Percentiles rank a stretch among this genome's conserved stretches.
Evolutionary conservation across 2,329 filamentous ascomycete genomes (phyloP).

Genomic region (Fusarium phyllophilum): DNA sequence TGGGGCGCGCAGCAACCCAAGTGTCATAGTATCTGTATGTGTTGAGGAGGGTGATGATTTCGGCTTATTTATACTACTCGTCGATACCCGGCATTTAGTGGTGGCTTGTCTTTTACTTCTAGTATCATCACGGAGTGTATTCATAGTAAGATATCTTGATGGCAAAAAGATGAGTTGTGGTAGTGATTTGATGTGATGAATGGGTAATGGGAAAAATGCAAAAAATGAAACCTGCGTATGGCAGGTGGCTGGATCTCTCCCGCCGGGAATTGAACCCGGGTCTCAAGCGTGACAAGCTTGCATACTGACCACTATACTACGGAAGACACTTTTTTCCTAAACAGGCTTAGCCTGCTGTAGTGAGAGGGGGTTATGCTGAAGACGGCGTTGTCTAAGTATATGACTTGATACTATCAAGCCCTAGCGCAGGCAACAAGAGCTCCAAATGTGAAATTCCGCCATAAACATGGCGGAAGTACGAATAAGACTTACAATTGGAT

Average conservation of each 20-base stretch:
- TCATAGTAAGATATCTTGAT: slow-evolving; percentile 10
- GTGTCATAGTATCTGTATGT: slow-evolving; percentile 35
- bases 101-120: slow-evolving; percentile 17
- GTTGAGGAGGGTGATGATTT: slow-evolving; percentile 29
- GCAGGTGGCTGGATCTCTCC: slow-evolving; percentile 38
- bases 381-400: rapidly evolving
- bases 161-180: no score
- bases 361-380: neutral
- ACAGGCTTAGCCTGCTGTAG: slow-evolving; percentile 1
- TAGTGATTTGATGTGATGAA: no score
- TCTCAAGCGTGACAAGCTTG: slow-evolving; percentile 41
- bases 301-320: slow-evolving; percentile 42
- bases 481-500: no score
- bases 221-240: slow-evolving; percentile 10
- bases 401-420: neutral
- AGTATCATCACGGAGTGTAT: slow-evolving; percentile 20
- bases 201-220: neutral
- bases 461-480: no score
- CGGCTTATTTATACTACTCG: slow-evolving; percentile 44
- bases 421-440: no score
- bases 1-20: slow-evolving; percentile 25
- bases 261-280: slow-evolving; percentile 41
- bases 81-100: slow-evolving; percentile 49
- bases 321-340: slow-evolving; percentile 17
- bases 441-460: no score